Evolutionary conservation across 2,329 filamentous ascomycete genomes (phyloP), one percentile per base, ranked within the genome.

Genomic region (Nothophoma quercina): DNA sequence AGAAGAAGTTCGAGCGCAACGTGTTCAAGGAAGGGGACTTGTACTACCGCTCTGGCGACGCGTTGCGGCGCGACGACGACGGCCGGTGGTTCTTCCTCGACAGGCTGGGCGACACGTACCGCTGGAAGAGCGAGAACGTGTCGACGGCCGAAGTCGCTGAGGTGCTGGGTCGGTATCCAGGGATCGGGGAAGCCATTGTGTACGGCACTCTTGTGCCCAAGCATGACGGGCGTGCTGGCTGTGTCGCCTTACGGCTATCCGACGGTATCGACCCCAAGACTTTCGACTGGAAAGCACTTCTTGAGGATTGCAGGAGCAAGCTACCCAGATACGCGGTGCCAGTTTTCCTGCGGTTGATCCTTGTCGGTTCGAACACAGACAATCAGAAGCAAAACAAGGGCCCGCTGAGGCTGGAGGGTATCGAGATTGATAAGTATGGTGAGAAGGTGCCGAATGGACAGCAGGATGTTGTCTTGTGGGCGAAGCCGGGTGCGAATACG

Each of bases 331-430:
- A 92, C 64, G 89, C 89, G 0, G 87, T 92, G 1, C 89, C 89
- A 0, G 71, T 91, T 2, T 92, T 92, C 74, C 60, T 92, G 38
- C 79, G 88, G 1, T 69, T 90, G 12, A 80, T 89, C 4, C 72
- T 78, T 18, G 78, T 77, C 25, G 79, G 80, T 36, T 83, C 79
- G 29, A 83, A 85, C 9, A 88, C 85, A 52, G 86, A 88, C 64
- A 92, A 91, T 62, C 88, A 91, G 69, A 92, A 93, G 75, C 88
- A 91, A 72, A 89, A 90, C 64, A 92, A 92, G 70, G 81, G 85
- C 2, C 85, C 85, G 1, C 75, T 91, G 42, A 81, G 86, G 64
- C 80, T 83, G 43, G 86, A 89, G 59, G 87, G 88, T 0, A 81
- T 89, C 8, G 82, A 89, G 63, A 82, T 83, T 4, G 69, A 77